phyloP scores from a whole-genome alignment of 345 rosid genomes.

The Gossypium anomalum region DNA sequence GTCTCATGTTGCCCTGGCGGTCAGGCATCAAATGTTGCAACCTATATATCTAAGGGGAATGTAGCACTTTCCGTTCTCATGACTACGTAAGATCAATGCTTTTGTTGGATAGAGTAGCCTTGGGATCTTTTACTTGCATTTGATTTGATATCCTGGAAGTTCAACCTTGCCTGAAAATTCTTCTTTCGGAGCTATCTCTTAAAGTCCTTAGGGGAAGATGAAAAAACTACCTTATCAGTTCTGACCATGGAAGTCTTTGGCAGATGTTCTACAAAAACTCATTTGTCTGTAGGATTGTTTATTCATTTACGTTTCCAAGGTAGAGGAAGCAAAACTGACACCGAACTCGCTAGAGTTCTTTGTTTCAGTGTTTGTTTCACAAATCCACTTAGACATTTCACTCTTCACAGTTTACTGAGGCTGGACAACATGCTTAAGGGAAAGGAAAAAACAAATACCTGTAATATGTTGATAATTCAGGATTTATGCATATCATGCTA shows the following conservation, averaged over 20 bases:
- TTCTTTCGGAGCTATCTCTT: background rate
- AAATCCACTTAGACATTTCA: background rate
- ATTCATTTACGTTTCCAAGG: background rate
- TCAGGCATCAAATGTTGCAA: slow-evolving; percentile 95
- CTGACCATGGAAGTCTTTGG: background rate
- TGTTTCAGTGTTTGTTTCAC: background rate
- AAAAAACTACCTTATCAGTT: background rate
- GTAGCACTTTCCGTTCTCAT: slow-evolving; percentile 97
- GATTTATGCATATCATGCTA: background rate
- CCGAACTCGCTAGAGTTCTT: background rate
- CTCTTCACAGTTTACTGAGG: background rate
- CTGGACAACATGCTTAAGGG: background rate
- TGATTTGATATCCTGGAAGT: background rate
- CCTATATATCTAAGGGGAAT: slow-evolving; percentile 91
- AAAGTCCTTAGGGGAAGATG: background rate
- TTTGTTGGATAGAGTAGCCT: slow-evolving; percentile 11
- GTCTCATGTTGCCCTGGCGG: slow-evolving; percentile 99
- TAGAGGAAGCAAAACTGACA: background rate
- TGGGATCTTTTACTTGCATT: background rate
- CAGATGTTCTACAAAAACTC: background rate
- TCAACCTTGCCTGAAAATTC: background rate
- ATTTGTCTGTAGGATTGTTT: background rate
- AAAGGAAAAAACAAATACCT: background rate
- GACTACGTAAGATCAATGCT: slow-evolving; percentile 69
- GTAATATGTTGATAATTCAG: background rate